Evolutionary conservation across 805 yeast genomes (phyloP).

Genomic region (Crinitomyces ghanaensis): DNA sequence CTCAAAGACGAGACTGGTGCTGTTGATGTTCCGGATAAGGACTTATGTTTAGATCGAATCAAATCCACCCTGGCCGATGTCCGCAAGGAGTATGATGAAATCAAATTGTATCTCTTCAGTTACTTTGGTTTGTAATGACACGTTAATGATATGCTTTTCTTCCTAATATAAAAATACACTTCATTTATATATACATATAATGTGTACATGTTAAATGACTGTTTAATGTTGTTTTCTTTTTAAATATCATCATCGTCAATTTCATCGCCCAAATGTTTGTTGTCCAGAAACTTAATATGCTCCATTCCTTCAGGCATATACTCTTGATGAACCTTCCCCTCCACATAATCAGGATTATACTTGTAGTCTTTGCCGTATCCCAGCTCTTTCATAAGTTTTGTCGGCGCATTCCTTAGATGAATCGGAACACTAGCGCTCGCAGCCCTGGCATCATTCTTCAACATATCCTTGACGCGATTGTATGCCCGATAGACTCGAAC

Average conservation of each 20-base stretch:
- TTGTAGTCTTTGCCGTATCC: constrained; percentile 81
- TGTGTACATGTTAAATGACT: not conserved
- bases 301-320: constrained; percentile 52
- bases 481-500: constrained; percentile 79
- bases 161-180: not conserved
- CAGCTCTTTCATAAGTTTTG: constrained; percentile 73
- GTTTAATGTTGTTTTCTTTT: not conserved
- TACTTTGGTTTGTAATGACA: constrained; percentile 17
- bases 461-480: constrained; percentile 47
- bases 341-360: constrained; percentile 70
- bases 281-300: constrained; percentile 40
- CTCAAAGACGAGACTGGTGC: constrained; percentile 29
- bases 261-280: constrained; percentile 24
- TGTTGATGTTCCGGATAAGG: constrained; percentile 20
- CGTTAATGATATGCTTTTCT: not conserved
- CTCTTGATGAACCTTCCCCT: constrained; percentile 63
- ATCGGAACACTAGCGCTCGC: constrained; percentile 48
- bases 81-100: constrained; percentile 26
- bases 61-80: constrained; percentile 20
- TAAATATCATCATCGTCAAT: constrained; percentile 10
- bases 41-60: constrained; percentile 25
- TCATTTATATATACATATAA: not conserved
- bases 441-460: constrained; percentile 46
- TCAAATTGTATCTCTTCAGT: constrained; percentile 19
- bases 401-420: constrained; percentile 92